phyloP scores from a whole-genome alignment of 139 green algal species.

The Chlorella sorokiniana region DNA sequence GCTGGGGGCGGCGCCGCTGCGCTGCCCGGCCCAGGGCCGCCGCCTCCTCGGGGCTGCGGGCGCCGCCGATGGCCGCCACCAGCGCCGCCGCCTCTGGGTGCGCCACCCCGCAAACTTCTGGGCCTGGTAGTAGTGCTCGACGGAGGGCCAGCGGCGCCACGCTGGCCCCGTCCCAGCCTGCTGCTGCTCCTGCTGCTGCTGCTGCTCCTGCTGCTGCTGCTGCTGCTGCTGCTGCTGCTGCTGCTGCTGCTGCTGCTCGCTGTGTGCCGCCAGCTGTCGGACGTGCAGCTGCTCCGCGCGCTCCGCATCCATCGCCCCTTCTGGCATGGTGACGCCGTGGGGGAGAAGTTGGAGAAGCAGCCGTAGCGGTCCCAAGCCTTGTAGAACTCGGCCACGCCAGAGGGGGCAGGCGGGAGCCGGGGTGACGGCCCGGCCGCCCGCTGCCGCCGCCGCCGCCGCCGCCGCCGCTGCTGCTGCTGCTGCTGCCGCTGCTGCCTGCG shows the following conservation, averaged over 20 bases:
- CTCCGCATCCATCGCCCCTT: slow-evolving; percentile 25
- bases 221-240: not conserved
- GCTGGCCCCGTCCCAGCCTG: not conserved
- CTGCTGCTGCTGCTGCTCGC: not conserved
- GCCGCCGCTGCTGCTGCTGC: not conserved
- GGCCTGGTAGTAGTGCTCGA: slow-evolving; percentile 94
- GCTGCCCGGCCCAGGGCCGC: slow-evolving; percentile 73
- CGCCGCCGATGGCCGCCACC: slow-evolving; percentile 71
- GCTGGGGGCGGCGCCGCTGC: slow-evolving; percentile 69
- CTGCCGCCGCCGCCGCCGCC: not conserved
- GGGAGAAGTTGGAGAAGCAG: slow-evolving; percentile 95
- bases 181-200: not conserved
- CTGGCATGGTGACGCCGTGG: slow-evolving; percentile 83
- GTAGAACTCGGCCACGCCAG: slow-evolving; percentile 80
- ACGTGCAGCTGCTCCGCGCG: not conserved
- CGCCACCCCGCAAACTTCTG: slow-evolving; percentile 85
- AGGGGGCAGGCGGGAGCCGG: not conserved
- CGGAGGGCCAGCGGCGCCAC: slow-evolving; percentile 61
- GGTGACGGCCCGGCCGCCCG: slow-evolving; percentile 3
- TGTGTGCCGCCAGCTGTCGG: no score
- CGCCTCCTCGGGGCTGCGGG: slow-evolving; percentile 87
- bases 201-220: slow-evolving; percentile 7
- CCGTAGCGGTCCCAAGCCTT: slow-evolving; percentile 96
- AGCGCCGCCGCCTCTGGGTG: slow-evolving; percentile 49
- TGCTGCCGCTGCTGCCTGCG: not conserved